A percentile compares a stretch with the other conserved stretches of the same genome.
Evolutionary conservation across 176 grass and related monocot species (phyloP).

Genomic region (Otatea glauca): DNA sequence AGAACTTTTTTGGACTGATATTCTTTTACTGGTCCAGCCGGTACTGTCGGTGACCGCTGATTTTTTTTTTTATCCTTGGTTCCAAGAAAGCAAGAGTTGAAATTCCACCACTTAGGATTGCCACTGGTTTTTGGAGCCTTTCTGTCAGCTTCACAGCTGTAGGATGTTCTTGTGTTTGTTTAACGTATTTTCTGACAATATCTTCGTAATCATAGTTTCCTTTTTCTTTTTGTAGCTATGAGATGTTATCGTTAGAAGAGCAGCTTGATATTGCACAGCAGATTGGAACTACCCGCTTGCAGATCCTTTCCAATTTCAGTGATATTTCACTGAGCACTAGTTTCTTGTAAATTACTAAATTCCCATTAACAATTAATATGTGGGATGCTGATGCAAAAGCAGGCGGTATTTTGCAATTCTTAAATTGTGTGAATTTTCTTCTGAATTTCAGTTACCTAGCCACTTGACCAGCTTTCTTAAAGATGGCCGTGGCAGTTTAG

Average conservation of each 20-base stretch:
- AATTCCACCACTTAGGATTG: not conserved
- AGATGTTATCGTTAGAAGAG: conserved; percentile 85
- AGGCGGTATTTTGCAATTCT: not conserved
- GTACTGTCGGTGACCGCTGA: no score
- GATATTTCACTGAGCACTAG: conserved; percentile 84
- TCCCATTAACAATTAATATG: not conserved
- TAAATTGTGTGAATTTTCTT: not conserved
- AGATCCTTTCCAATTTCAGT: conserved; percentile 83
- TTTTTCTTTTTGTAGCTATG: conserved; percentile 63
- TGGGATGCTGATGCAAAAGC: not conserved
- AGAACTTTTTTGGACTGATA: no score
- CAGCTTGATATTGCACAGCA: conserved; percentile 89
- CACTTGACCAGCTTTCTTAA: not conserved
- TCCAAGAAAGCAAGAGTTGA: not conserved
- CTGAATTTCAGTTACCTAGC: not conserved
- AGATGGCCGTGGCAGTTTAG: not conserved
- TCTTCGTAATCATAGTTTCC: conserved; percentile 1
- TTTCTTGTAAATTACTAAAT: conserved; percentile 68
- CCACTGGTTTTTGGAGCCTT: not conserved
- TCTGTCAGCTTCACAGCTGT: not conserved
- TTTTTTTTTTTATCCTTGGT: no score
- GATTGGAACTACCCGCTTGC: conserved; percentile 75
- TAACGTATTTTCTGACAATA: not conserved
- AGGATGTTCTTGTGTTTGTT: not conserved
- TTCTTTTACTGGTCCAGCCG: no score